Evolutionary conservation across 768 basidiomycete species (phyloP).

Genomic region (Tricholoma sp.): DNA sequence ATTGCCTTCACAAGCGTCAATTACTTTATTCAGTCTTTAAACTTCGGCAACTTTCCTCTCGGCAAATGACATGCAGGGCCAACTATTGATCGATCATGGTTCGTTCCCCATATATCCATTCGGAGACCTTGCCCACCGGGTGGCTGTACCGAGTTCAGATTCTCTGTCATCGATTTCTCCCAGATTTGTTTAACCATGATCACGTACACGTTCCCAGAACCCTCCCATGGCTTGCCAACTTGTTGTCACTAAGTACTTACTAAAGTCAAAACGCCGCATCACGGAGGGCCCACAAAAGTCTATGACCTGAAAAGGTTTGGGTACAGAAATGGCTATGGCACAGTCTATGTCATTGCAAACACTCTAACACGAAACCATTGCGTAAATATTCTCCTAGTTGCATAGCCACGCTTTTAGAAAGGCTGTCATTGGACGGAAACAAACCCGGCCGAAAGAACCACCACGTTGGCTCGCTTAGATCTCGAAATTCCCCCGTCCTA

Average conservation of each 20-base stretch:
- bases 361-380: slow-evolving; percentile 3
- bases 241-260: neutral
- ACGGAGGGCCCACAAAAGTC: no score
- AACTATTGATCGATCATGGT: slow-evolving; percentile 2
- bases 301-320: neutral
- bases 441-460: slow-evolving; percentile 19
- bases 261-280: slow-evolving; percentile 34
- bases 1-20: neutral
- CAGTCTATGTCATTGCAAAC: neutral
- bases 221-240: slow-evolving; percentile 10
- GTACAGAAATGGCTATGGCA: neutral
- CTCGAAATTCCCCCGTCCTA: slow-evolving; percentile 18
- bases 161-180: neutral
- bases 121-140: slow-evolving; percentile 19
- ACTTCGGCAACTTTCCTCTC: slow-evolving; percentile 17
- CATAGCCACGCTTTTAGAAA: slow-evolving; percentile 13
- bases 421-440: slow-evolving; percentile 21
- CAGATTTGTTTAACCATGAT: neutral
- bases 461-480: slow-evolving; percentile 15
- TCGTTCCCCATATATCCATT: slow-evolving; percentile 17
- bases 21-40: neutral
- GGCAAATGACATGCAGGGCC: slow-evolving; percentile 4
- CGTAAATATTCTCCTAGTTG: neutral
- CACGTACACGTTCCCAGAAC: slow-evolving; percentile 3
- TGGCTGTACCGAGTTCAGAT: slow-evolving; percentile 6